Conservation (phyloP, 176 grass and related monocot species). For the Tillandsia fasciculata region DNA sequence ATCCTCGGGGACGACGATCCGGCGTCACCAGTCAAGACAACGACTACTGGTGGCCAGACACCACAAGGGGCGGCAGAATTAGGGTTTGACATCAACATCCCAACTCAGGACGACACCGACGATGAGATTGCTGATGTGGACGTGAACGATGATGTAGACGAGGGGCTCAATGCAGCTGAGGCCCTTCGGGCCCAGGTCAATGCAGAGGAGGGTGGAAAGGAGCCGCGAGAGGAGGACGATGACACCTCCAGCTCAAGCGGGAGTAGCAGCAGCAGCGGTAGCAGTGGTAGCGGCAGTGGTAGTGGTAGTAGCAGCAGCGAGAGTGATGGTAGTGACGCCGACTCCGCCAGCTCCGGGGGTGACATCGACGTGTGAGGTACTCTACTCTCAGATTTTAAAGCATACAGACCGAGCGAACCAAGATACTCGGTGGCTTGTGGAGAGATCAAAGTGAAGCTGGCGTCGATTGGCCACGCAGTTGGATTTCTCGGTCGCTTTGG, state of each 20-base stretch:
- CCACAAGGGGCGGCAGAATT: neutral
- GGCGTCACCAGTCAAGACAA: conserved; percentile 32
- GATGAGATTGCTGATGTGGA: conserved; percentile 89
- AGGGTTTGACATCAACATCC: conserved; percentile 59
- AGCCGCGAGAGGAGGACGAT: conserved; percentile 4
- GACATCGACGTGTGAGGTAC: conserved; percentile 44
- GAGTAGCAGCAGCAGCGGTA: conserved; percentile 36
- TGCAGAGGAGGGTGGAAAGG: conserved; percentile 35
- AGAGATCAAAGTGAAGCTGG: too few relatives aligned
- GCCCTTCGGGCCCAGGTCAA: conserved; percentile 56
- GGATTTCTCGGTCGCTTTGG: too few relatives aligned
- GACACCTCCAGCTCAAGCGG: conserved; percentile 49
- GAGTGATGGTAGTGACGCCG: conserved; percentile 51
- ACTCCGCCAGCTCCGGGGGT: conserved; percentile 54
- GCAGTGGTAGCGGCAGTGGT: conserved; percentile 43
- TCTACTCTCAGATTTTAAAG: neutral
- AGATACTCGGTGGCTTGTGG: too few relatives aligned
- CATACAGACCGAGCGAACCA: too few relatives aligned
- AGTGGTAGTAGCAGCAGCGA: conserved; percentile 57
- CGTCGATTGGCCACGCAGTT: too few relatives aligned
- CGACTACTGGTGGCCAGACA: conserved; percentile 13
- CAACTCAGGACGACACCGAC: conserved; percentile 50
- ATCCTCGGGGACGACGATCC: conserved; percentile 73
- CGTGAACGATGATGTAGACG: conserved; percentile 59
- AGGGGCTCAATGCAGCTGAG: conserved; percentile 71